phyloP scores from a whole-genome alignment of 2,329 filamentous ascomycete genomes.

The Torrubiellomyces zombiae region DNA sequence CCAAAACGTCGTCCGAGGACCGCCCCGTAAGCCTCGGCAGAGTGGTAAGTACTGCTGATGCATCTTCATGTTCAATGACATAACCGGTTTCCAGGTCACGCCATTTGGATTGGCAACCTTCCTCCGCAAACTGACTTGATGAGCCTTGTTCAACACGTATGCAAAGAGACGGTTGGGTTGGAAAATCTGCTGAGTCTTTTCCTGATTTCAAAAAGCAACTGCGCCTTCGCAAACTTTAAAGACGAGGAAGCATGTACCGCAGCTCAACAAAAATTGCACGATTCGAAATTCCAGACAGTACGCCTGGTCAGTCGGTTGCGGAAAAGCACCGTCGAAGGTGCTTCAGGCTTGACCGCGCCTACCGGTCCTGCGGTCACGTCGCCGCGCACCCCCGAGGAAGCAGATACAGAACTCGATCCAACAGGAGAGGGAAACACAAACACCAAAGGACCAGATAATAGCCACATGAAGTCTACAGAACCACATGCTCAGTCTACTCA shows the following conservation, averaged over 20 bases:
- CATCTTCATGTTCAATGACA: conserved; percentile 2
- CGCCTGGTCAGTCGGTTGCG: conserved; percentile 73
- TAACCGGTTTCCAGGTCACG: conserved; percentile 52
- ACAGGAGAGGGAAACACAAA: conserved; percentile 1
- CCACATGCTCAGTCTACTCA: conserved; percentile 2
- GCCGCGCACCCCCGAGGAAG: conserved; percentile 4
- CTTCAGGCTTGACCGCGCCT: conserved; percentile 31
- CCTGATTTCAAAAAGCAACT: conserved; percentile 92
- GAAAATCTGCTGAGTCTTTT: conserved; percentile 89
- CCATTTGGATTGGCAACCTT: conserved; percentile 90
- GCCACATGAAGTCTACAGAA: conserved; percentile 1
- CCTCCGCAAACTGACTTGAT: conserved; percentile 69
- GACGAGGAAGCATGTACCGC: conserved; percentile 58
- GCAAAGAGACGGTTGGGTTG: conserved; percentile 58
- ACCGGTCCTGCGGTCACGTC: conserved; percentile 32
- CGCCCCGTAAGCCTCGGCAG: conserved; percentile 31
- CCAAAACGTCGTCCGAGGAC: conserved; percentile 15
- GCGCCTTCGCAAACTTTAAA: conserved; percentile 89
- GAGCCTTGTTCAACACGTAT: conserved; percentile 81
- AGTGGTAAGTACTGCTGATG: conserved; percentile 42
- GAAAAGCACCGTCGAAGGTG: conserved; percentile 31
- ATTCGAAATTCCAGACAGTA: conserved; percentile 76
- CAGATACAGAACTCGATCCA: conserved; percentile 4
- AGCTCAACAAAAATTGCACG: conserved; percentile 74
- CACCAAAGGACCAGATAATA: conserved; percentile 2